Evolutionary conservation across 768 basidiomycete species (phyloP).

Genomic region (Rubroboletus pulcherrimus): DNA sequence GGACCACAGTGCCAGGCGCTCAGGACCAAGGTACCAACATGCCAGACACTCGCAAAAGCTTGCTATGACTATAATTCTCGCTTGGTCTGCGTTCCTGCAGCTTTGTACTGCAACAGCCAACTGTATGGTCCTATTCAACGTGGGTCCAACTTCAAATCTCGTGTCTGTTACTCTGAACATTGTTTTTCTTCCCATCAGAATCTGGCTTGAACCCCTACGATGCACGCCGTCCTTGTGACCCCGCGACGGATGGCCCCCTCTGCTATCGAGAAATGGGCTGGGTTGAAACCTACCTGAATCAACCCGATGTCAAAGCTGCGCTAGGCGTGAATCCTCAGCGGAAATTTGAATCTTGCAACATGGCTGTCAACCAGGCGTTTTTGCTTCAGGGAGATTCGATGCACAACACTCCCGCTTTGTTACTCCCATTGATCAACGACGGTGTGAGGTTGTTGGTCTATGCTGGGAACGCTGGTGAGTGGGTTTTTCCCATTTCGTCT

Average conservation of each 20-base stretch:
- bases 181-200: conserved; percentile 35
- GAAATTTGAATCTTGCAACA: conserved; percentile 70
- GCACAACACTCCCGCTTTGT: conserved; percentile 74
- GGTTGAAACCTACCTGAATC: conserved; percentile 89
- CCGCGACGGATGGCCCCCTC: conserved; percentile 59
- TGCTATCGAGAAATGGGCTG: conserved; percentile 81
- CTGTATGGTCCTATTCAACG: conserved; percentile 68
- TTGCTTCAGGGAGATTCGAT: conserved; percentile 78
- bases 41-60: conserved; percentile 65
- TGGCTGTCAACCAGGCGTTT: conserved; percentile 80
- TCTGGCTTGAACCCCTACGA: conserved; percentile 89
- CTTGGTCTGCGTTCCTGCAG: conserved; percentile 69
- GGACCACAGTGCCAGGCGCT: conserved; percentile 65
- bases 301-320: conserved; percentile 67
- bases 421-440: conserved; percentile 77
- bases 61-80: conserved; percentile 64
- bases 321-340: conserved; percentile 64
- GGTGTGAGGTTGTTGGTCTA: conserved; percentile 87
- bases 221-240: conserved; percentile 73
- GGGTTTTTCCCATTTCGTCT: background rate
- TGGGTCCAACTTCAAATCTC: conserved; percentile 32
- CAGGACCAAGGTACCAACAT: conserved; percentile 63
- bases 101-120: conserved; percentile 75
- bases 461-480: conserved; percentile 77
- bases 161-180: background rate